Conservation (phyloP, 805 yeast genomes). For the Debaryomyces castellii region DNA sequence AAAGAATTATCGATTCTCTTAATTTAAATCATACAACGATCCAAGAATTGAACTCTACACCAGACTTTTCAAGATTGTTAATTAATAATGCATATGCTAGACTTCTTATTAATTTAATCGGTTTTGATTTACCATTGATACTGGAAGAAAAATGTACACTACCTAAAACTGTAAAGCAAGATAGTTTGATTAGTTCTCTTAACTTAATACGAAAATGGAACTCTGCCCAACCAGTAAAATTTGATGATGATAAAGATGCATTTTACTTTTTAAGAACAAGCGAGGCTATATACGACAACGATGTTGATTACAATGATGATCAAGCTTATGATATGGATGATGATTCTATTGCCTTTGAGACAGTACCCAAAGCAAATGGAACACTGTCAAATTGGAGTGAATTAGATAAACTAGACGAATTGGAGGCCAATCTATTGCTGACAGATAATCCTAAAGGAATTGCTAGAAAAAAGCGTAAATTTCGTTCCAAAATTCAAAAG, state of each 20-base stretch:
- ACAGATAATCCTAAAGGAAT: constrained; percentile 22
- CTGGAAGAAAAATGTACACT: constrained; percentile 42
- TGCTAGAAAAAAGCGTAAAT: constrained; percentile 20
- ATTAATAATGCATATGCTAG: constrained; percentile 51
- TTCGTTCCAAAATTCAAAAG: constrained; percentile 6
- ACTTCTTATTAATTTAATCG: constrained; percentile 45
- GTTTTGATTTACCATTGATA: constrained; percentile 43
- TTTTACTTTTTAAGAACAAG: constrained; percentile 25
- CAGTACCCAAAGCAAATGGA: constrained; percentile 13
- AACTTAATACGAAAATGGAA: constrained; percentile 45
- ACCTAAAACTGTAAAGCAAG: constrained; percentile 27
- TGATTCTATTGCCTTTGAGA: constrained; percentile 33
- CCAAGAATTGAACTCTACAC: constrained; percentile 12
- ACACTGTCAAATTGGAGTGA: constrained; percentile 12
- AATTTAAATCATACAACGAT: constrained; percentile 5
- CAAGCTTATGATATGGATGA: constrained; percentile 25
- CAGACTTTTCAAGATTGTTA: constrained; percentile 25
- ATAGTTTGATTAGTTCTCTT: constrained; percentile 30
- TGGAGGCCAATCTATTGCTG: constrained; percentile 29
- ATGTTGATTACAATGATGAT: constrained; percentile 20
- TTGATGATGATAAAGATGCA: constrained; percentile 39
- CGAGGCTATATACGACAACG: constrained; percentile 19
- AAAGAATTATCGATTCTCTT: constrained; percentile 24
- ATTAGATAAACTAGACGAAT: constrained; percentile 37
- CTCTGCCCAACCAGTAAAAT: constrained; percentile 26